Percentiles rank a stretch among this genome's conserved stretches.
Conservation (phyloP, 495 filamentous ascomycete genomes). For the Parathielavia appendiculata region DNA sequence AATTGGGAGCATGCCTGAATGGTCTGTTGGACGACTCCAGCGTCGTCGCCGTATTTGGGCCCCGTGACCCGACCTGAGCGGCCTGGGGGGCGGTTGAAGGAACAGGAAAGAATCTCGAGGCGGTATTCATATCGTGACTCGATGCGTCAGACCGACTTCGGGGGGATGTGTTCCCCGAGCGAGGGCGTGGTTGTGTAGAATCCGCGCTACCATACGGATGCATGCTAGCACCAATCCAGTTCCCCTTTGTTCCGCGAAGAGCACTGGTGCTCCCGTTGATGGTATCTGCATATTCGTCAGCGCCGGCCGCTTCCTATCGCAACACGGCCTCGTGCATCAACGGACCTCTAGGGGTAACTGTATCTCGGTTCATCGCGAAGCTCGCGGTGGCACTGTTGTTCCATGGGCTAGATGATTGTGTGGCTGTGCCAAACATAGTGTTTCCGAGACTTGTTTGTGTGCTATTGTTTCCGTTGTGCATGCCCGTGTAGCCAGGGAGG, state of each 20-base stretch:
- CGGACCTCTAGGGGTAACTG: constrained; percentile 44
- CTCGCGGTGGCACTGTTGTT: constrained; percentile 58
- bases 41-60: neutral
- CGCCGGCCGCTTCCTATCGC: neutral
- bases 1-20: neutral
- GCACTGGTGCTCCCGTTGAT: constrained; percentile 56
- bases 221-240: constrained; percentile 53
- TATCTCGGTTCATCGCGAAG: constrained; percentile 42
- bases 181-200: constrained; percentile 25
- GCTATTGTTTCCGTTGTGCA: constrained; percentile 34
- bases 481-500: neutral
- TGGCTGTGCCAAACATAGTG: neutral
- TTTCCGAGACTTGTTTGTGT: neutral
- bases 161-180: constrained; percentile 31
- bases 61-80: constrained; percentile 16
- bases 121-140: constrained; percentile 40
- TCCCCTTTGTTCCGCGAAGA: no score
- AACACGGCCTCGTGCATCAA: neutral
- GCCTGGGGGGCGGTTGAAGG: constrained; percentile 23
- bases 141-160: constrained; percentile 26
- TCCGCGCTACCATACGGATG: constrained; percentile 53
- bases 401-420: constrained; percentile 27
- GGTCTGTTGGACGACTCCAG: neutral
- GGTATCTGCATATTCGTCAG: constrained; percentile 32
- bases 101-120: constrained; percentile 38